Evolutionary conservation across 2,329 filamentous ascomycete genomes (phyloP).

Genomic region (Cladosporium phlei): DNA sequence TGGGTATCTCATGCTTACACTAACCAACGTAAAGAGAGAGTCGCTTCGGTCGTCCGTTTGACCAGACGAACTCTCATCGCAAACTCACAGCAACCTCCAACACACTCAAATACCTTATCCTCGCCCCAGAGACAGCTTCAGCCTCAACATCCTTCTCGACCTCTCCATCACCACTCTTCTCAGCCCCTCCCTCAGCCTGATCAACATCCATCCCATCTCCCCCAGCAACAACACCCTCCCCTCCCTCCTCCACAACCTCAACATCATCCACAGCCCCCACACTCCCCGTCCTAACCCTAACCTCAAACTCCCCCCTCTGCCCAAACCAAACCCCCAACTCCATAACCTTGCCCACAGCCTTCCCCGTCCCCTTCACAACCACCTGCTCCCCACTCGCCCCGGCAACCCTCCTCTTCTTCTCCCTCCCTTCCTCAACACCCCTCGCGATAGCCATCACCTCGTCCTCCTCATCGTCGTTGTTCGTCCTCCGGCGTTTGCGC

Average conservation of each 20-base stretch:
- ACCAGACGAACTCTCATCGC: slow-evolving; percentile 23
- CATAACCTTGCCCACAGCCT: slow-evolving; percentile 60
- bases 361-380: slow-evolving; percentile 60
- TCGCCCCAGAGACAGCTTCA: slow-evolving; percentile 38
- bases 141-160: slow-evolving; percentile 15
- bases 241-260: slow-evolving; percentile 31
- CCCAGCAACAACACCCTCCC: no score
- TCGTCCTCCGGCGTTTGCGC: slow-evolving; percentile 15
- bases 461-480: slow-evolving; percentile 17
- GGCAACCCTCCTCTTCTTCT: slow-evolving; percentile 23
- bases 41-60: no score
- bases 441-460: slow-evolving; percentile 36
- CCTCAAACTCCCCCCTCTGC: slow-evolving; percentile 53
- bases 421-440: slow-evolving; percentile 27
- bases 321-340: slow-evolving; percentile 62
- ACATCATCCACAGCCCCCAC: slow-evolving; percentile 66
- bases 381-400: slow-evolving; percentile 47
- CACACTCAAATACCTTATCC: slow-evolving; percentile 34
- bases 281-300: slow-evolving; percentile 58
- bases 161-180: slow-evolving; percentile 8
- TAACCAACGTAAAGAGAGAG: no score
- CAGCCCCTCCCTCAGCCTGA: slow-evolving; percentile 2
- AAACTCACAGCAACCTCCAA: slow-evolving; percentile 32
- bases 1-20: slow-evolving; percentile 13
- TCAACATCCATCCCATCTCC: slow-evolving; percentile 13